Conservation (phyloP, 345 rosid species). For the Euphorbia tirucalli region DNA sequence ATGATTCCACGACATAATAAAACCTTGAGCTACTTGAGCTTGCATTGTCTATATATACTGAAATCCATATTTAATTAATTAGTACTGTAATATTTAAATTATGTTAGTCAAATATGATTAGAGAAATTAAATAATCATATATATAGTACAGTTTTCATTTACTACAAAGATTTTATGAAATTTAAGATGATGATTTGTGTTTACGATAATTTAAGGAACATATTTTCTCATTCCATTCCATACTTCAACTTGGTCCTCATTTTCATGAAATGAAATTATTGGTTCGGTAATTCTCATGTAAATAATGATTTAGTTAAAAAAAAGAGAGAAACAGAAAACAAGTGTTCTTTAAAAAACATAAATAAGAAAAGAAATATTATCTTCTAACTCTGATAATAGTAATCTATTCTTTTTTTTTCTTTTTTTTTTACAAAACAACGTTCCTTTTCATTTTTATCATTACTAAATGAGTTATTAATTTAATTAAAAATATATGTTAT, state of each 20-base stretch:
- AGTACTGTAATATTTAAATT: neutral
- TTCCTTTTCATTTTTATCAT: too few relatives aligned
- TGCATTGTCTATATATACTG: neutral
- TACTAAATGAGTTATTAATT: too few relatives aligned
- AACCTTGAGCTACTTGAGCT: conserved; percentile 20
- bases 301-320: neutral
- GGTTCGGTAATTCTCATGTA: neutral
- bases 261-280: neutral
- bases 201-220: neutral
- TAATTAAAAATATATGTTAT: too few relatives aligned
- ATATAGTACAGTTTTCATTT: neutral
- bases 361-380: too few relatives aligned
- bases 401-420: too few relatives aligned
- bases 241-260: neutral
- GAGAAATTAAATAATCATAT: neutral
- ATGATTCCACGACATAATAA: conserved; percentile 4
- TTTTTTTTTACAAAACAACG: too few relatives aligned
- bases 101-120: neutral
- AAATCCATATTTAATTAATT: neutral
- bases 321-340: too few relatives aligned
- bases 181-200: neutral
- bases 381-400: too few relatives aligned
- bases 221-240: neutral
- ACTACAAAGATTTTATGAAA: neutral
- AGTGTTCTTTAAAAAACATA: too few relatives aligned